Percentiles rank a stretch among this genome's conserved stretches.
These are phyloP conservation scores for Musa itinerans DNA, from an alignment of 176 grass and related monocot genomes.

Conservation along the genomic window DNA sequence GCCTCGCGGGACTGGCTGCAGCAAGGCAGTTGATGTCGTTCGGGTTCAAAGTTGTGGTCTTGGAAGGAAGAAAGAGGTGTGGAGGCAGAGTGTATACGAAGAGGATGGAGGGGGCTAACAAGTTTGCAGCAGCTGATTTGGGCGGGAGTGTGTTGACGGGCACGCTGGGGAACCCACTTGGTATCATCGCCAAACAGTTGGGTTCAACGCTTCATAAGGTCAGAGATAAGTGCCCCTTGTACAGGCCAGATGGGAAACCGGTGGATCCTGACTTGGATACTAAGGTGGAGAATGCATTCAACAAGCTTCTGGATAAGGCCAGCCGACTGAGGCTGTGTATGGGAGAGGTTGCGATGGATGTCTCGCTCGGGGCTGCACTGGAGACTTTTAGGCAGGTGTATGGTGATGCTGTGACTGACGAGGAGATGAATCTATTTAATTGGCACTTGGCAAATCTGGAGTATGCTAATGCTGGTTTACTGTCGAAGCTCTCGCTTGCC, in stretches of 20 bases:
- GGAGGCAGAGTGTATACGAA: slow-evolving; percentile 94
- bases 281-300: slow-evolving; percentile 81
- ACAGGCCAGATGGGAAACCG: slow-evolving; percentile 54
- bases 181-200: slow-evolving; percentile 67
- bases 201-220: slow-evolving; percentile 71
- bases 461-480: slow-evolving; percentile 87
- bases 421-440: slow-evolving; percentile 82
- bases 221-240: slow-evolving; percentile 87
- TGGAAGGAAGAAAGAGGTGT: slow-evolving; percentile 83
- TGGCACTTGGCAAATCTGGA: slow-evolving; percentile 95
- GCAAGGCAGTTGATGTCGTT: slow-evolving; percentile 67
- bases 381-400: slow-evolving; percentile 58
- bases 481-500: slow-evolving; percentile 72
- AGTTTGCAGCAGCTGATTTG: slow-evolving; percentile 67
- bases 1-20: slow-evolving; percentile 70
- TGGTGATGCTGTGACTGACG: slow-evolving; percentile 43
- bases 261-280: slow-evolving; percentile 75
- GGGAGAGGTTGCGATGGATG: slow-evolving; percentile 76
- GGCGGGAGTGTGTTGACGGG: slow-evolving; percentile 88
- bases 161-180: slow-evolving; percentile 63
- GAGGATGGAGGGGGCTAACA: slow-evolving; percentile 76
- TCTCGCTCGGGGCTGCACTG: slow-evolving; percentile 79
- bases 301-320: slow-evolving; percentile 75
- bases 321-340: slow-evolving; percentile 60
- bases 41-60: slow-evolving; percentile 70